phyloP scores from a whole-genome alignment of 179 eudicot species.

The Beta corolliflora region DNA sequence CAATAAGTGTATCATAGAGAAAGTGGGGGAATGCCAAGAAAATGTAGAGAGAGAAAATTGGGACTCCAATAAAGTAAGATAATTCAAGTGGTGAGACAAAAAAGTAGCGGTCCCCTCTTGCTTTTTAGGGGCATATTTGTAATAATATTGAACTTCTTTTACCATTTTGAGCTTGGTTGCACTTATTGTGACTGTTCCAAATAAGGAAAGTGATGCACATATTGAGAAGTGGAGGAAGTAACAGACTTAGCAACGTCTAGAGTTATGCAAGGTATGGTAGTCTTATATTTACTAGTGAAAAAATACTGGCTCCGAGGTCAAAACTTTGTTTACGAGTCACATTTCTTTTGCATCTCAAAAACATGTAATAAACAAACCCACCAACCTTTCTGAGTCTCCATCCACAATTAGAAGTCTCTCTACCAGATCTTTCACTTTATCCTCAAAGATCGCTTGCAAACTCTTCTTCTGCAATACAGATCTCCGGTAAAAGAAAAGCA shows the following conservation, averaged over 20 bases:
- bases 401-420: constrained; percentile 62
- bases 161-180: no score
- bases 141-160: no score
- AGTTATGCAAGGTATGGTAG: neutral
- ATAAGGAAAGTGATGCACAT: no score
- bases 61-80: no score
- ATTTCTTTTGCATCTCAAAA: neutral
- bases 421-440: constrained; percentile 75
- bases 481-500: constrained; percentile 24
- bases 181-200: no score
- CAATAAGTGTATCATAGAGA: no score
- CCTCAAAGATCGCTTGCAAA: constrained; percentile 59
- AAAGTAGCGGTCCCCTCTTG: no score
- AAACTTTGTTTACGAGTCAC: neutral
- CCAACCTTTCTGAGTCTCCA: constrained; percentile 71
- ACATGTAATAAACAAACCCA: constrained; percentile 2
- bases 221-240: neutral
- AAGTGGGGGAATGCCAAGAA: no score
- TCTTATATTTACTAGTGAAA: neutral
- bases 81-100: no score
- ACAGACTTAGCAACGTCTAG: neutral
- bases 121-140: no score
- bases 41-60: no score
- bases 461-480: constrained; percentile 64
- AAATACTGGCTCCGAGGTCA: neutral